Base-by-base conservation (phyloP, 306 rosid species). In the Lathyrus sativus region DNA sequence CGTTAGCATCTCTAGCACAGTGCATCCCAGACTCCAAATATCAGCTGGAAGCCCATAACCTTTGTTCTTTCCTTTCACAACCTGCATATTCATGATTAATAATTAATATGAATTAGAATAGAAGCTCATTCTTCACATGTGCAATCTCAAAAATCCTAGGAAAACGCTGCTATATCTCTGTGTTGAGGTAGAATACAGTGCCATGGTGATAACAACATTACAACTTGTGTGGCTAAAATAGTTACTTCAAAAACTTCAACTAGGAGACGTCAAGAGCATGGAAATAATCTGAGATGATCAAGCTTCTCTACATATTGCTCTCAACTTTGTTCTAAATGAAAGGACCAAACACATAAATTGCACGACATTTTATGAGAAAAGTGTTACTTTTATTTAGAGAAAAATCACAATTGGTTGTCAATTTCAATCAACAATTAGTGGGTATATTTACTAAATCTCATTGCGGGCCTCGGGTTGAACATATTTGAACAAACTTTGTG, bases 21-120 rank as follows among this genome's bases (percentile, higher is more conserved):
- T 93, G 83, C 97, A 90, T 68, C 99, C 97, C 68, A 93, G 90
- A 82, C 99, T 93, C 99, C 99, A 93, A 51, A 93, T 84, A 78
- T 90, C 99, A 57, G 97, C 97, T 7, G 96, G 88, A 71, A 90
- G 86, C 55, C 99, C 97, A 43, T 90, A 93, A 49, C 95, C 99
- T 72, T 69, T 77, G 71, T 72, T 73, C 78, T 68, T 93, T 74
- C 93, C 56, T 74, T 85, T 93, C 59, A 90, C 92, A 73, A 90
- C 96, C 99, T 93, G 89, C 83, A 79, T 15, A 72, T 62, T 63
- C 45, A 61, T 5, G 39, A 56, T 26, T 2, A 55, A 58, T 3
- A 62, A 44, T 57, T 72, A 33, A 67, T 33, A 33, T 33, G 38
- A 33, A 33, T 33, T 33, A 61, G 50, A 64, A 64, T 43, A 43